Conservation (phyloP, 2,329 filamentous ascomycete species). For the Hypoxylon sp. region DNA sequence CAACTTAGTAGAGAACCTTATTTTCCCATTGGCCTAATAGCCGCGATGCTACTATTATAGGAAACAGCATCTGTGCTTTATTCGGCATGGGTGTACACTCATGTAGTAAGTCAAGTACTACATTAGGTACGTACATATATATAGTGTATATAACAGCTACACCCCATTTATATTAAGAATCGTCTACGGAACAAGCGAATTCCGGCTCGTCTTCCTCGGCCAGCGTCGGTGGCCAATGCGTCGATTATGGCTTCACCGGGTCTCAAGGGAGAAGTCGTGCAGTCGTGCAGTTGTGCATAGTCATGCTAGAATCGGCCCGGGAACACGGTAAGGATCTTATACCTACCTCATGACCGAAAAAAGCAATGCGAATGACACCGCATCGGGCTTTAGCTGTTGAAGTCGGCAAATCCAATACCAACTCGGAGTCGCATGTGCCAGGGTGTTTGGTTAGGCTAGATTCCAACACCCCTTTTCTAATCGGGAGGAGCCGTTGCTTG, state of each 20-base stretch:
- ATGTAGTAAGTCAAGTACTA: neutral
- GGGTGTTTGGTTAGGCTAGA: neutral
- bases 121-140: too few relatives aligned
- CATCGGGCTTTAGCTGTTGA: slow-evolving; percentile 14
- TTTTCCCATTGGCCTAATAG: slow-evolving; percentile 31
- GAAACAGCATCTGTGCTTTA: slow-evolving; percentile 21
- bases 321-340: neutral
- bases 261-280: slow-evolving; percentile 4
- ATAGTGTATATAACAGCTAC: neutral
- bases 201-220: slow-evolving; percentile 4
- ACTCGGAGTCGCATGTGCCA: slow-evolving; percentile 1
- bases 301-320: slow-evolving; percentile 27
- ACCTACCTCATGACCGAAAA: slow-evolving; percentile 12
- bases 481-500: slow-evolving; percentile 23
- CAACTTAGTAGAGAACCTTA: slow-evolving; percentile 5
- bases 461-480: neutral
- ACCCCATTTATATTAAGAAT: slow-evolving; percentile 3
- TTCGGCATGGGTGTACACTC: slow-evolving; percentile 7
- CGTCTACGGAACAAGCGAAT: slow-evolving; percentile 12
- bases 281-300: neutral
- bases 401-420: neutral
- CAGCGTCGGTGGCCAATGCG: slow-evolving; percentile 3
- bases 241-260: neutral
- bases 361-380: slow-evolving; percentile 2
- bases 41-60: slow-evolving; percentile 34